Evolutionary conservation across 2,329 filamentous ascomycete species (phyloP).

Genomic region (Neocatenulostroma microsporum): DNA sequence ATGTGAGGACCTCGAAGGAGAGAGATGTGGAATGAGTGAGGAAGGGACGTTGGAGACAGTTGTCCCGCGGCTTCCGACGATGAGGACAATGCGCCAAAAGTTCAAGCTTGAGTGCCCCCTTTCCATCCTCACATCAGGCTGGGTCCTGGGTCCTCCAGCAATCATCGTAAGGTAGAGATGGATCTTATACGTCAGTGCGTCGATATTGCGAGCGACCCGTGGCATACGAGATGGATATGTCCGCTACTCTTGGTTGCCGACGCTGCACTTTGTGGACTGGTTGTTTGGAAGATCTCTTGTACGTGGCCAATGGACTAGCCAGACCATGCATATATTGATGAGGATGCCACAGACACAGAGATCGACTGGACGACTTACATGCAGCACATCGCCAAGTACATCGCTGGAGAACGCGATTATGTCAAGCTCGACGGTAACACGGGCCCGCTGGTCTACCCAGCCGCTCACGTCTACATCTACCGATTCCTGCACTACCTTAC

Average conservation of each 20-base stretch:
- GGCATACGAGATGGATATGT: constrained; percentile 55
- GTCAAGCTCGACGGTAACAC: constrained; percentile 76
- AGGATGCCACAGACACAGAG: constrained; percentile 84
- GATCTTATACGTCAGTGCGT: constrained; percentile 30
- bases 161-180: too few relatives aligned
- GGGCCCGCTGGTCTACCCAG: constrained; percentile 90
- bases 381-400: constrained; percentile 75
- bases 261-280: constrained; percentile 59
- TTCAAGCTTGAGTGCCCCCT: too few relatives aligned
- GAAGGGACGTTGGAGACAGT: too few relatives aligned
- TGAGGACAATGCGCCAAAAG: too few relatives aligned
- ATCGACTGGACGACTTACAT: constrained; percentile 98
- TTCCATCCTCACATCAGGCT: too few relatives aligned
- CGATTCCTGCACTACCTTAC: constrained; percentile 71
- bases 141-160: too few relatives aligned
- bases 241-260: constrained; percentile 63
- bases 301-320: constrained; percentile 37
- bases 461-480: constrained; percentile 88
- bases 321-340: too few relatives aligned
- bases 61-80: too few relatives aligned
- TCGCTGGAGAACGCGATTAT: constrained; percentile 83
- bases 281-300: constrained; percentile 83
- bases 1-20: too few relatives aligned
- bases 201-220: constrained; percentile 45
- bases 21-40: too few relatives aligned